Base-by-base conservation (phyloP, 371 early-diverging fungal species). In the Funneliformis caledonium region DNA sequence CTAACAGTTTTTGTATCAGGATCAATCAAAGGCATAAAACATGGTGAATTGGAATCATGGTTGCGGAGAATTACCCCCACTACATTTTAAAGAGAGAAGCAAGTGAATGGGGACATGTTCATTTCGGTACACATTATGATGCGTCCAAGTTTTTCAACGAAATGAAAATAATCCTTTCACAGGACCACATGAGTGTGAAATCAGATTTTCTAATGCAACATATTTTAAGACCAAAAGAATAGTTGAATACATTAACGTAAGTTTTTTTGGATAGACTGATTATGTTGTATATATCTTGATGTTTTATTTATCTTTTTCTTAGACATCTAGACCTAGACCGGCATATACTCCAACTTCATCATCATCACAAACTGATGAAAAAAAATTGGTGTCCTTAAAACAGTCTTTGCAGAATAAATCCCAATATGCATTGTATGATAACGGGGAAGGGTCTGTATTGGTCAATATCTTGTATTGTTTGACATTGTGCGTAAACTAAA, bases 151-250 rank as follows among this genome's bases (percentile, higher is more conserved):
- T 75, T 31, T 75, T 75, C 8, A 31, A 60, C 33, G 42, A 75
- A 75, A 75, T 75, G 75, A 75, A 75, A n/a, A 60, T 56, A 75
- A 42, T 1, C 7, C 0, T 31, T 75, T 75, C 10, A 75, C 61
- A 60, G 75, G 43, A 61, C 61, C 75, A 75, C 8, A 60, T n/a
- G 37, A 75, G 3, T 61, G 22, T 75, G 43, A 2, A 42, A 26
- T 75, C 60, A 75, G 45, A 75, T 75, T 75, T 75, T 75, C 60
- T 61, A n/a, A 8, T 16, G 61, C 60, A 9, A 75, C 56, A 10
- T 16, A 60, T 60, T 75, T 59, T 11, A 61, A 37, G 75, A 1
- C 61, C 75, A 75, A 26, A 3, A 75, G 26, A 75, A 31, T 60
- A 75, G 26, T 26, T 31, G 61, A 56, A 26, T 37, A 65, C 10